These are phyloP conservation scores for Rhododendron williamsianum DNA, from an alignment of 148 eudicot species.

Conservation along the genomic window DNA sequence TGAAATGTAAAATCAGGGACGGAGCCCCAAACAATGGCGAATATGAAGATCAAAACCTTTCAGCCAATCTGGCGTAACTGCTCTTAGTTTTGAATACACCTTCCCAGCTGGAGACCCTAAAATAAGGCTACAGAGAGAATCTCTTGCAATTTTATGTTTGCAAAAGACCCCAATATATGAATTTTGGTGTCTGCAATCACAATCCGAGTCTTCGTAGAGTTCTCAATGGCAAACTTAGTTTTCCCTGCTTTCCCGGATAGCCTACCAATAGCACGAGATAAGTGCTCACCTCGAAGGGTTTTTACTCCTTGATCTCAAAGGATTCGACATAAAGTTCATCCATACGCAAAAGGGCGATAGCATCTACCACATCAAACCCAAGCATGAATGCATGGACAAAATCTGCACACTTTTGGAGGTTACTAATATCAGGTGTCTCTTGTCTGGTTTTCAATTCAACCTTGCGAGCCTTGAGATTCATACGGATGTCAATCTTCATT, in stretches of 20 bases:
- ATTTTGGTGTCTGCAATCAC: constrained; percentile 77
- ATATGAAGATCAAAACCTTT: constrained; percentile 51
- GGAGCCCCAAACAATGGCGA: background rate
- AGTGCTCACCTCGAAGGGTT: constrained; percentile 72
- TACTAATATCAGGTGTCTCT: constrained; percentile 71
- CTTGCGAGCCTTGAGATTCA: constrained; percentile 66
- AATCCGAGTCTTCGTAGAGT: constrained; percentile 73
- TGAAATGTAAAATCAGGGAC: background rate
- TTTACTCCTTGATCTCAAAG: constrained; percentile 87
- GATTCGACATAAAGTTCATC: constrained; percentile 76
- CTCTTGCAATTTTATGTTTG: constrained; percentile 69
- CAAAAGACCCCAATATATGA: constrained; percentile 65
- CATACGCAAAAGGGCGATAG: constrained; percentile 55
- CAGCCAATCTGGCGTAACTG: constrained; percentile 72
- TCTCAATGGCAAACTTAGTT: constrained; percentile 84
- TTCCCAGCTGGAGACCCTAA: constrained; percentile 92
- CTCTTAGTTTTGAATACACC: constrained; percentile 81
- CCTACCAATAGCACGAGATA: constrained; percentile 82
- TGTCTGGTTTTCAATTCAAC: constrained; percentile 69
- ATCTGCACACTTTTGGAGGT: constrained; percentile 78
- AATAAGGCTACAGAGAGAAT: constrained; percentile 74
- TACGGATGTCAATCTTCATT: constrained; percentile 81
- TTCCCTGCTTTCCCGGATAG: constrained; percentile 86
- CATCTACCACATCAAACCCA: constrained; percentile 73
- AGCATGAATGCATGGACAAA: constrained; percentile 85